Conservation (phyloP, 2,329 filamentous ascomycete genomes). For the Trichoderma asperellum region DNA sequence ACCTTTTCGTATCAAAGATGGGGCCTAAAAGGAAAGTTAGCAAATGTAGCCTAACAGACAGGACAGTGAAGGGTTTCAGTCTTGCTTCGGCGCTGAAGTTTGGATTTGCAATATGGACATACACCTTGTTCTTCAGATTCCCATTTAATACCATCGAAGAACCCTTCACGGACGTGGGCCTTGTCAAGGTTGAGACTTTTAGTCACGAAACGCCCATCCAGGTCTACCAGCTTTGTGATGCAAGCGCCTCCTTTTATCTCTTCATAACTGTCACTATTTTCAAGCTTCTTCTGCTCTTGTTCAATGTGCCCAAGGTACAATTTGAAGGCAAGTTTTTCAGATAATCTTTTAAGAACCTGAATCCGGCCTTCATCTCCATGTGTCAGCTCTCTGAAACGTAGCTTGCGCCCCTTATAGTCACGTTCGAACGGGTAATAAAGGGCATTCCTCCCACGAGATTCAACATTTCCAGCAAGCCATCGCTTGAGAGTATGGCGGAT, state of each 20-base stretch:
- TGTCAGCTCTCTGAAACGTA: background rate
- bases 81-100: background rate
- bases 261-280: background rate
- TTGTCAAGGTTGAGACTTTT: background rate
- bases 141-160: background rate
- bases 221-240: background rate
- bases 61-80: background rate
- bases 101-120: background rate
- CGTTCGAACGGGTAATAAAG: background rate
- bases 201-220: background rate
- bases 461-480: background rate
- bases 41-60: background rate
- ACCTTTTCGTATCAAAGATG: background rate
- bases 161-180: background rate
- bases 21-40: background rate
- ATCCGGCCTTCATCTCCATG: background rate
- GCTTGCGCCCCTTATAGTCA: background rate
- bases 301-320: background rate
- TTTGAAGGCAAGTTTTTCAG: background rate
- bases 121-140: background rate
- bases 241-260: background rate
- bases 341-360: background rate
- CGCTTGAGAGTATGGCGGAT: conserved; percentile 3
- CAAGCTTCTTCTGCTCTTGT: background rate
- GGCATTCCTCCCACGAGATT: background rate